These are phyloP conservation scores for Thecaphora frezii DNA, from an alignment of 1,284 basidiomycete species.

Conservation along the genomic window DNA sequence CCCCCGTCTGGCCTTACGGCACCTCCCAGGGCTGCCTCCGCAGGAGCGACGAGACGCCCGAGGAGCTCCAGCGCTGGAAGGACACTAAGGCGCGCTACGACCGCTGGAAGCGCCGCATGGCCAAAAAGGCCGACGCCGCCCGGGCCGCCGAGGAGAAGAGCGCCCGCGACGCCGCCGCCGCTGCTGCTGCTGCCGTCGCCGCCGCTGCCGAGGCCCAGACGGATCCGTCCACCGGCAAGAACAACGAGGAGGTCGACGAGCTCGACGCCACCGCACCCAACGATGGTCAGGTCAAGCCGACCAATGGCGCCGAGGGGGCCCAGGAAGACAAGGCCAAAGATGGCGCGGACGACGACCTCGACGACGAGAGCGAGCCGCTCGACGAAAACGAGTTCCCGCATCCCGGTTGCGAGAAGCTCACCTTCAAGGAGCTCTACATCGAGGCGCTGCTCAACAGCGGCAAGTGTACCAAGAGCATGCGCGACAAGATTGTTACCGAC, in stretches of 20 bases:
- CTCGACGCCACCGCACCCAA: conserved; percentile 7
- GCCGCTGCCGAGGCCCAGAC: conserved; percentile 9
- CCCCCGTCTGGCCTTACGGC: conserved; percentile 52
- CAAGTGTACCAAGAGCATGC: conserved; percentile 82
- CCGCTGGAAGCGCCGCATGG: conserved; percentile 25
- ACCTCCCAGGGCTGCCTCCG: conserved; percentile 45
- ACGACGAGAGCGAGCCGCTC: conserved; percentile 23
- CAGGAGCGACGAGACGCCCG: conserved; percentile 42
- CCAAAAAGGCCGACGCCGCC: conserved; percentile 3
- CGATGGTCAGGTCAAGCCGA: neutral
- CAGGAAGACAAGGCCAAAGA: conserved; percentile 9
- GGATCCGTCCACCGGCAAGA: conserved; percentile 8
- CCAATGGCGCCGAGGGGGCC: conserved; percentile 7
- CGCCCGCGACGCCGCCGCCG: conserved; percentile 22
- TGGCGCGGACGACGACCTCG: conserved; percentile 17
- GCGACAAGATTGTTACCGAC: conserved; percentile 78
- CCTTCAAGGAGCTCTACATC: conserved; percentile 82
- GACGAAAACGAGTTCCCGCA: conserved; percentile 37
- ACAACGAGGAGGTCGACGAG: conserved; percentile 35
- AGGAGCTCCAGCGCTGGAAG: conserved; percentile 39
- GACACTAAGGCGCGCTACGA: conserved; percentile 18
- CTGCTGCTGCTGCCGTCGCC: conserved; percentile 4
- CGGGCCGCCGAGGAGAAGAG: conserved; percentile 14
- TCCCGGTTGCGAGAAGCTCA: conserved; percentile 55
- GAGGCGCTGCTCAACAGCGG: conserved; percentile 75